Evolutionary conservation across 805 yeast genomes (phyloP).

Genomic region (Ogataea wickerhamii): DNA sequence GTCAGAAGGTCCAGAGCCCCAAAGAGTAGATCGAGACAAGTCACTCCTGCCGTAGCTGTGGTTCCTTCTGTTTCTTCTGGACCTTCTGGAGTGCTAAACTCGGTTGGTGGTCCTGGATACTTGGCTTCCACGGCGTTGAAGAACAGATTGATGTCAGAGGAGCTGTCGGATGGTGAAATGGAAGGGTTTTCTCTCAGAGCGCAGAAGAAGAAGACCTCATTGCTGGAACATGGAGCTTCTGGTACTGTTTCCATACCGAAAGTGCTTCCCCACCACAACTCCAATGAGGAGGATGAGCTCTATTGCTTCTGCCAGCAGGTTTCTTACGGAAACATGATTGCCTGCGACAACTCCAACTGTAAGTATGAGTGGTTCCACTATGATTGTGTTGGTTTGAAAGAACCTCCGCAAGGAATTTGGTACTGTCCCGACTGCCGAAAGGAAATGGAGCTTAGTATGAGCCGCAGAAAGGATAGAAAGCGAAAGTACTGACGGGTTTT

Average conservation of each 20-base stretch:
- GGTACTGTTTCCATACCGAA: conserved; percentile 27
- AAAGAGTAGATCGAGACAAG: conserved; percentile 17
- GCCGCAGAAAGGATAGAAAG: conserved; percentile 26
- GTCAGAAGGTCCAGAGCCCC: conserved; percentile 14
- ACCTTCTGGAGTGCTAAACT: neutral
- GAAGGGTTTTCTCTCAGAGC: conserved; percentile 15
- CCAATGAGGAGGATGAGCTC: conserved; percentile 61
- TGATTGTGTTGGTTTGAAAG: conserved; percentile 84
- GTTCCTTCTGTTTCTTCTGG: neutral
- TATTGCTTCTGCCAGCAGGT: conserved; percentile 94
- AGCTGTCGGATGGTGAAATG: conserved; percentile 19
- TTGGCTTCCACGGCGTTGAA: conserved; percentile 8
- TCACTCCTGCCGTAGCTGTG: conserved; percentile 13
- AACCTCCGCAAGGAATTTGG: conserved; percentile 96
- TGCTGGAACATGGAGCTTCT: conserved; percentile 26
- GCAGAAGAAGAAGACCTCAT: conserved; percentile 15
- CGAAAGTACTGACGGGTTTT: conserved; percentile 19
- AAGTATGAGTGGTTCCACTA: conserved; percentile 63
- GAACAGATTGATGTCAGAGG: conserved; percentile 19
- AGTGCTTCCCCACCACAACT: conserved; percentile 24
- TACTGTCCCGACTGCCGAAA: conserved; percentile 84
- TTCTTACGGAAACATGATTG: conserved; percentile 71
- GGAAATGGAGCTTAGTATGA: conserved; percentile 24
- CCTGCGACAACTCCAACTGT: conserved; percentile 59
- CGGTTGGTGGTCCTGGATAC: neutral